Percentiles rank a stretch among this genome's conserved stretches.
phyloP scores from a whole-genome alignment of 768 basidiomycete species.

The Suillus placidus region DNA sequence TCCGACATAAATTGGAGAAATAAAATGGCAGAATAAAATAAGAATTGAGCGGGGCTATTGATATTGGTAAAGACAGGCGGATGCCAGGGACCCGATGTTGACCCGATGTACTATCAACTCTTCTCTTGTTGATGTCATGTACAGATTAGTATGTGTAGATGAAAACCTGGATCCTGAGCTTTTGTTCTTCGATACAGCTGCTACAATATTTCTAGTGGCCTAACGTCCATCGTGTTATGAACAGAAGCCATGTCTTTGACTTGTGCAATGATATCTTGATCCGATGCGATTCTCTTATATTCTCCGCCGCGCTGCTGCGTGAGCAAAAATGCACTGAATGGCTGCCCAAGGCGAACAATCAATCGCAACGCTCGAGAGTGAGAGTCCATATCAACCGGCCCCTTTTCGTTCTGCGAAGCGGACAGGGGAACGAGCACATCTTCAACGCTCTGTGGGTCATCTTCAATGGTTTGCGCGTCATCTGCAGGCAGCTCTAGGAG shows the following conservation, averaged over 20 bases:
- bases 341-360: conserved; percentile 2
- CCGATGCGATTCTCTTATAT: conserved; percentile 1
- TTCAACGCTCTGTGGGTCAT: not conserved
- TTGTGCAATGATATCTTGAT: not conserved
- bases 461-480: not conserved
- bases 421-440: not conserved
- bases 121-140: no score
- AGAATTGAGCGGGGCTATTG: no score
- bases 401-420: not conserved
- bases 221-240: not conserved
- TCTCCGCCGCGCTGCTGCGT: not conserved
- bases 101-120: no score
- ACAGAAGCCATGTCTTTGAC: not conserved
- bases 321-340: not conserved
- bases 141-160: no score
- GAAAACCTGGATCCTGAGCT: no score
- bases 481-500: not conserved
- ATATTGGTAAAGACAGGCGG: no score
- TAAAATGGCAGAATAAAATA: no score
- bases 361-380: not conserved
- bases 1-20: no score
- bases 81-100: no score
- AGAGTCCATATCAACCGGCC: not conserved
- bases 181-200: not conserved
- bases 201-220: not conserved